Base-by-base conservation (phyloP, 352 stramenopile genomes). In the Phytophthora crassamura region DNA sequence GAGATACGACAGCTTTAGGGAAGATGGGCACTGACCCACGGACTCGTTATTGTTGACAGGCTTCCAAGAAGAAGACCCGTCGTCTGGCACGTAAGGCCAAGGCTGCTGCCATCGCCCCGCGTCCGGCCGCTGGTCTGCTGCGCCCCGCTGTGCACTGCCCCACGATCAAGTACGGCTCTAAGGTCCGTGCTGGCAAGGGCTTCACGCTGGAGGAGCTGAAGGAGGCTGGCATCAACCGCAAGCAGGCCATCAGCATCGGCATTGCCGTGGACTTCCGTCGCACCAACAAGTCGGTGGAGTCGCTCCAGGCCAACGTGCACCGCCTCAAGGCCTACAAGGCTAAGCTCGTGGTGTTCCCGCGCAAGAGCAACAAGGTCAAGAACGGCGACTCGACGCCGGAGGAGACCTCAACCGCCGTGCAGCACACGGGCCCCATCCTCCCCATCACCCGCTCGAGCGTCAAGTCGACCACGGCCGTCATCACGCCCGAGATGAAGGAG, bases 201-300 rank as follows among this genome's bases (percentile, higher is more conserved):
- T 99, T 99, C 87, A 99, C 97, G 54, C 81, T 99, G 54, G 96
- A 98, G 68, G 98, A 99, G 89, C 82, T 99, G 49, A 99, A 99
- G 89, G 95, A 93, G 60, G 98, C 97, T 72, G 97, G 96, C 58
- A 96, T 99, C 75, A 97, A 80, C 72, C 89, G 93, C 75, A 98
- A 98, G 75, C 89, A 98, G 72, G 98, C 98, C 20, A 82, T 93
- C 51, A 98, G 96, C 64, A 97, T 99, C 69, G 98, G 98, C 70
- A 99, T 99, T 74, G 86, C 97, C 58, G 97, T 99, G 10, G 98
- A 99, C 88, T 93, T 97, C 80, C 96, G 98, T 64, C 94, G 98
- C 71, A 98, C 84, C 64, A 99, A 99, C 97, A 97, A 98, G 80
- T 98, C 84, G 70, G 88, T 98, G 14, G 97, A 99, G 79, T 98